Percentiles rank a stretch among this genome's conserved stretches.
These are phyloP conservation scores for Akanthomyces dipterigenus DNA, from an alignment of 2,329 filamentous ascomycete species.

Conservation along the genomic window DNA sequence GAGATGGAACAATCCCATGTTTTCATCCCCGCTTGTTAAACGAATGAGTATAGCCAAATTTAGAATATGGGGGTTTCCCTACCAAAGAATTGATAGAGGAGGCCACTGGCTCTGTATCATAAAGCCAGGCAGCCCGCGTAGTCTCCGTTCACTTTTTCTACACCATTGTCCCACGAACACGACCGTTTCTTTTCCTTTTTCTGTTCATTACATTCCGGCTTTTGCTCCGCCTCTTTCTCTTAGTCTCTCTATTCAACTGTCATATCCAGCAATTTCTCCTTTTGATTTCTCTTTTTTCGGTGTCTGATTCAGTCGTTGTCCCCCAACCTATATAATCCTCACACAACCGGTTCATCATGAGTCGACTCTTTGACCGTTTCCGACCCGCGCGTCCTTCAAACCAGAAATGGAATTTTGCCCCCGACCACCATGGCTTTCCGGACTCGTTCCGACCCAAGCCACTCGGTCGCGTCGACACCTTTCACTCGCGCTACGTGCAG, in stretches of 20 bases:
- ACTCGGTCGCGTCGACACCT: slow-evolving; percentile 17
- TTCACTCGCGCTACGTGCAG: slow-evolving; percentile 33
- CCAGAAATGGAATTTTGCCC: slow-evolving; percentile 6
- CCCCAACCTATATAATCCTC: too few species aligned
- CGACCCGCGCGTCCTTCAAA: neutral
- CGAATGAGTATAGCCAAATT: neutral
- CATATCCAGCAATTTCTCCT: neutral
- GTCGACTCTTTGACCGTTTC: neutral
- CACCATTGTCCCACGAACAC: neutral
- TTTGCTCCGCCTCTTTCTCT: too few species aligned
- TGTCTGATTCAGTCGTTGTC: neutral
- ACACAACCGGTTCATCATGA: neutral
- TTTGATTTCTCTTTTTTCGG: neutral
- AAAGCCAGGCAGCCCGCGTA: neutral
- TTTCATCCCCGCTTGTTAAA: too few species aligned
- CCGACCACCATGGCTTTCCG: neutral
- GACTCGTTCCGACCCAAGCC: slow-evolving; percentile 10
- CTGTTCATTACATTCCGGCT: neutral
- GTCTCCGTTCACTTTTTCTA: neutral
- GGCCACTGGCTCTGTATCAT: neutral
- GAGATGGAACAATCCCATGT: neutral
- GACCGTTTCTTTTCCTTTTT: neutral
- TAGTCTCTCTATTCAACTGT: neutral
- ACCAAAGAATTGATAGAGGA: neutral
- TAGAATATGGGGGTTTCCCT: neutral